These are phyloP conservation scores for Diutina pseudorugosa DNA, from an alignment of 1,139 yeast species.

Conservation along the genomic window DNA sequence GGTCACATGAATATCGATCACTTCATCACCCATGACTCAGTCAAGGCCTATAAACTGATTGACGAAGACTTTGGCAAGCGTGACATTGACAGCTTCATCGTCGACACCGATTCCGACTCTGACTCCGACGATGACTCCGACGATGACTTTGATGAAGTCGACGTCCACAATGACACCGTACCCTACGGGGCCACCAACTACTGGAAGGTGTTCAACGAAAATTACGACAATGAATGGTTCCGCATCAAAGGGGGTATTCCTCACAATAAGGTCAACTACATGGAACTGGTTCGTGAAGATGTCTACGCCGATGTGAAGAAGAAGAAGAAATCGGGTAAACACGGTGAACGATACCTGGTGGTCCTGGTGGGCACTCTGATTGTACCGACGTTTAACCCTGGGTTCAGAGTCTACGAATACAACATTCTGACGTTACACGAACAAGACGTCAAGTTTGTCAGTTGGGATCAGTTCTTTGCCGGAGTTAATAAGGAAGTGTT, in stretches of 20 bases:
- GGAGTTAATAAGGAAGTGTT: constrained; percentile 21
- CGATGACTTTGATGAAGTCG: constrained; percentile 2
- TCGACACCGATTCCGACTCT: constrained; percentile 8
- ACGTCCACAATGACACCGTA: constrained; percentile 1
- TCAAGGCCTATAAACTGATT: constrained; percentile 49
- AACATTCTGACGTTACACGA: constrained; percentile 43
- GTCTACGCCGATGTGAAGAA: constrained; percentile 39
- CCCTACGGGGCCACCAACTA: background rate
- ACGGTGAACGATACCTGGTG: constrained; percentile 51
- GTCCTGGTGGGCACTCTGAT: constrained; percentile 65
- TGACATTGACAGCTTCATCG: constrained; percentile 5
- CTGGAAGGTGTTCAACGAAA: background rate
- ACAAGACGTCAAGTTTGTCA: constrained; percentile 13
- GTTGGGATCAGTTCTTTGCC: constrained; percentile 47
- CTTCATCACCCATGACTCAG: constrained; percentile 64
- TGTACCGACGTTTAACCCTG: constrained; percentile 81
- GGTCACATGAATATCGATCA: constrained; percentile 91
- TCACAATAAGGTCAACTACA: constrained; percentile 45
- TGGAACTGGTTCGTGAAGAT: constrained; percentile 41
- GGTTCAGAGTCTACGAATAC: constrained; percentile 77
- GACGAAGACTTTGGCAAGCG: constrained; percentile 10
- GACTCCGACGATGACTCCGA: background rate
- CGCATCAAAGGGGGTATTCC: constrained; percentile 49
- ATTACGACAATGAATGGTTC: constrained; percentile 3
- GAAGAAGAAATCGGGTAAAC: constrained; percentile 27